These are phyloP conservation scores for Monosporozyma yasuniensis DNA, from an alignment of 805 yeast species.

Conservation along the genomic window DNA sequence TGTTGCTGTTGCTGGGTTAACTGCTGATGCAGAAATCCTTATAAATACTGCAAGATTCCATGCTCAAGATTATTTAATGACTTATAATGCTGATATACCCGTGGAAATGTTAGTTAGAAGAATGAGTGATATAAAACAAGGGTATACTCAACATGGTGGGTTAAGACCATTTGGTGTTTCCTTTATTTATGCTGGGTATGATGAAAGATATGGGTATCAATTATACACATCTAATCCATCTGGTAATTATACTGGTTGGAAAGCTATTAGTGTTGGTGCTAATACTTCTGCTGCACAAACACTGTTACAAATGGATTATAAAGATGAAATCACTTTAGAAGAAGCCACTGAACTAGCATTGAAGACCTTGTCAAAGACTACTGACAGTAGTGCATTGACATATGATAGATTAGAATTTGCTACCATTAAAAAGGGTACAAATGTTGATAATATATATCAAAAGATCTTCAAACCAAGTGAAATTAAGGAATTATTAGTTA, in stretches of 20 bases:
- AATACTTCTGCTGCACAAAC: constrained; percentile 96
- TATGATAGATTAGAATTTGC: constrained; percentile 92
- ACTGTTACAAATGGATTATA: constrained; percentile 86
- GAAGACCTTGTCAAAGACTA: constrained; percentile 86
- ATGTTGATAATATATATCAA: constrained; percentile 49
- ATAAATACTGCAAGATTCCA: constrained; percentile 76
- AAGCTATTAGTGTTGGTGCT: constrained; percentile 94
- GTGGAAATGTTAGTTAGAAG: constrained; percentile 81
- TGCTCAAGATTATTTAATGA: constrained; percentile 78
- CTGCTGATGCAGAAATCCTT: constrained; percentile 89
- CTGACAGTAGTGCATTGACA: constrained; percentile 78
- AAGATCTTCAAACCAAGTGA: constrained; percentile 76
- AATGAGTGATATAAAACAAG: constrained; percentile 90
- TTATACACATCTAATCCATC: constrained; percentile 93
- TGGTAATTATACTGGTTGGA: constrained; percentile 98
- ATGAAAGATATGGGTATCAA: constrained; percentile 82
- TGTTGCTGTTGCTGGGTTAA: constrained; percentile 97
- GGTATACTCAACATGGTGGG: constrained; percentile 98
- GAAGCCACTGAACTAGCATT: constrained; percentile 84
- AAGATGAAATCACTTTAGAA: constrained; percentile 60
- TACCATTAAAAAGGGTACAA: constrained; percentile 46
- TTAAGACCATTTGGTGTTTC: constrained; percentile 97
- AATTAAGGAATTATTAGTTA: constrained; percentile 63
- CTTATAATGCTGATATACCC: constrained; percentile 90
- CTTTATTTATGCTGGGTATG: constrained; percentile 92